Evolutionary conservation across 2,329 filamentous ascomycete species (phyloP), one percentile per base, ranked within the genome.

Genomic region (Polychaeton citri): DNA sequence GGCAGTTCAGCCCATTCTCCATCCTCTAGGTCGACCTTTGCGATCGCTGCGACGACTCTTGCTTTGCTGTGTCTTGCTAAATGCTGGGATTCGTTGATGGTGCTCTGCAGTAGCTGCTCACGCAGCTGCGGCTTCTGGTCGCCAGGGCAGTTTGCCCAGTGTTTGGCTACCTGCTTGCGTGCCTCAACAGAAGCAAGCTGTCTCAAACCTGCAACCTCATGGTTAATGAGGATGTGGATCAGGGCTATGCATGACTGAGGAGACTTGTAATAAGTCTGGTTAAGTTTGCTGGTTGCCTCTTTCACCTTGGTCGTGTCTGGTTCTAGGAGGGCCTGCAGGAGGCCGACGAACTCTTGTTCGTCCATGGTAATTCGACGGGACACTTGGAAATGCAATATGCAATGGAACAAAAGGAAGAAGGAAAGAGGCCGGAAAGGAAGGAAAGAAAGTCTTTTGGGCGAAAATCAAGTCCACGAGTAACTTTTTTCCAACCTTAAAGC

Each of bases 151-250:
- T 73, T 69, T 40, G 74, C 64, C 90, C 90, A 98, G 66, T 92
- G 87, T 68, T 83, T 92, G 48, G 71, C 62, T 26, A 90, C 81
- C 32, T 93, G 71, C 52, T 85, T 80, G 42, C 85, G 71, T 19
- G 82, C 81, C 70, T 96, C 87, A 45, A 96, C 85, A 36, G 87
- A 83, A 36, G 90, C 86, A 46, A 93, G 73, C 69, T 96, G 90
- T 53, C 86, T 81, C 38, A 95, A 70, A 47, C 78, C 74, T 32
- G 72, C 59, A 54, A 71, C 66, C 41, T 77, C 68, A 61, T 94
- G 80, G 39, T 80, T 83, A 50, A 85, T 81, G 49, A 92, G 72
- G 53, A 95, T 78, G 63, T 95, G 85, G 48, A 96, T 74, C 43
- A 96, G 79, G 51, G 83, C 76, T 38, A 88, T 72, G 39, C 96